A percentile compares a stretch with the other conserved stretches of the same genome.
Evolutionary conservation across 2,329 filamentous ascomycete genomes (phyloP).

Genomic region (Penicillium rolfsii): DNA sequence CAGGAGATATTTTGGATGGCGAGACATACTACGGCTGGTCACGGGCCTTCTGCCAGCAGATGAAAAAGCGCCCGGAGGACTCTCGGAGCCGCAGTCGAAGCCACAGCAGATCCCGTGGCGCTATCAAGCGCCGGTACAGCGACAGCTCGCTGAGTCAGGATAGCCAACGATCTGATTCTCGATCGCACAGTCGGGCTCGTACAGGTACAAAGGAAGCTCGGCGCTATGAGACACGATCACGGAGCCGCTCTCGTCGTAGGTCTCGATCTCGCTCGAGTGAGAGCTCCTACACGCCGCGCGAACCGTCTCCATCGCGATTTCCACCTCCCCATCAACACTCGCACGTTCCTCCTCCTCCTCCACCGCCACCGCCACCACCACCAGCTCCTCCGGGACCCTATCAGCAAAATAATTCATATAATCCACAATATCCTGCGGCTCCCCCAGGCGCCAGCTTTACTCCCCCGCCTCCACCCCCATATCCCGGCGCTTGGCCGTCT

Average conservation of each 20-base stretch:
- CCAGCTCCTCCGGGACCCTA: background rate
- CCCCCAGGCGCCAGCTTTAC: slow-evolving; percentile 25
- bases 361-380: background rate
- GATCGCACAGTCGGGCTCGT: slow-evolving; percentile 37
- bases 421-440: slow-evolving; percentile 11
- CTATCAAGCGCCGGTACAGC: slow-evolving; percentile 45
- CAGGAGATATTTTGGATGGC: slow-evolving; percentile 64
- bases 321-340: slow-evolving; percentile 17
- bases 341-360: slow-evolving; percentile 6
- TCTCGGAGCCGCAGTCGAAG: slow-evolving; percentile 53
- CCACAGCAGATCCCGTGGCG: slow-evolving; percentile 51
- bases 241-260: slow-evolving; percentile 30
- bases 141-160: slow-evolving; percentile 39
- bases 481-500: slow-evolving; percentile 42
- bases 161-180: slow-evolving; percentile 35
- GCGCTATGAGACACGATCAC: slow-evolving; percentile 33
- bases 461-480: slow-evolving; percentile 40
- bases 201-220: slow-evolving; percentile 25
- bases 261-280: slow-evolving; percentile 34
- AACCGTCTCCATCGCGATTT: slow-evolving; percentile 24
- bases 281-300: slow-evolving; percentile 40
- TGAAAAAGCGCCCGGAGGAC: slow-evolving; percentile 59
- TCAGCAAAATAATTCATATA: slow-evolving; percentile 12
- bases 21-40: slow-evolving; percentile 92
- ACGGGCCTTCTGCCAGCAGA: slow-evolving; percentile 74